Base-by-base conservation (phyloP, 345 rosid genomes). In the Salix arbutifolia region DNA sequence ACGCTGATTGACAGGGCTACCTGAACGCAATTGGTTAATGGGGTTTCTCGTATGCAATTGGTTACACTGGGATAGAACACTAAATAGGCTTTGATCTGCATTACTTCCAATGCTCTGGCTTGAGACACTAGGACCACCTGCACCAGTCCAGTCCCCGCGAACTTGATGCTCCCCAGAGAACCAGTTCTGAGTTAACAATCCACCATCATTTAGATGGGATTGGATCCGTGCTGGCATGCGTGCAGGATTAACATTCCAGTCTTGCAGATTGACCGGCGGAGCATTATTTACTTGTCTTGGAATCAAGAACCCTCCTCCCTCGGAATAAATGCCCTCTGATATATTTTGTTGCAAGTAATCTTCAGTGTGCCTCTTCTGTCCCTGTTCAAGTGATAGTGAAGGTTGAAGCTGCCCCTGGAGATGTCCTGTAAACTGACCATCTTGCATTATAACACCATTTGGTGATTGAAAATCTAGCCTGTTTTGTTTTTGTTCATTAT, bases 81-180 rank as follows among this genome's bases (percentile, higher is more conserved):
- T 87, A 71, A 71, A 92, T 72, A 93, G 78, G 85, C 92, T 89
- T 84, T 94, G 98, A 78, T 96, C 99, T 18, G 84, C 78, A 74
- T 76, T 86, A 83, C 80, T 83, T 21, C 79, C 91, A 42, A 85
- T 70, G 69, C 79, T 75, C 84, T 81, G 93, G 75, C 83, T 86
- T 0, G 87, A 76, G 74, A 86, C 78, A 80, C 68, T 81, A 73
- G 72, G 85, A 71, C 86, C 86, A 67, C 81, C 87, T 30, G 92
- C 75, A 81, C 81, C 75, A 64, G 77, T 76, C 94, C 95, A 94
- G 80, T 87, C 88, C 66, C 90, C 88, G 67, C 86, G 86, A 72
- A 81, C 88, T 76, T 89, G 95, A 72, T 79, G 92, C 80, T 84
- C 88, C 23, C 83, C 79, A 62, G 86, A 67, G 81, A 82, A 85